Evolutionary conservation across 768 basidiomycete genomes (phyloP).

Genomic region (Leucocoprinus birnbaumii): DNA sequence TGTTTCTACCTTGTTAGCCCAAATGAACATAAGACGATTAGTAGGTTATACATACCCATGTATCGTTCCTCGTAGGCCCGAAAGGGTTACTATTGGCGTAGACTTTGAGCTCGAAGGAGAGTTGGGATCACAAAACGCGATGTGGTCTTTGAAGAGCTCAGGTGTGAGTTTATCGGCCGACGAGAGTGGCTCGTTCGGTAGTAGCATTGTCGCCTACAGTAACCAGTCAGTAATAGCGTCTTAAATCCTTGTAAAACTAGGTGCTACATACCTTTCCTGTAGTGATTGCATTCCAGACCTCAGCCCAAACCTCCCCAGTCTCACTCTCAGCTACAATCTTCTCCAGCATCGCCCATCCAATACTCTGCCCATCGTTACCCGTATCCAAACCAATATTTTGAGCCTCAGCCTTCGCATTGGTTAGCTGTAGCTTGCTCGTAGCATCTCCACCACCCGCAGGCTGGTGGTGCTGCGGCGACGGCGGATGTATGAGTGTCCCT

Average conservation of each 20-base stretch:
- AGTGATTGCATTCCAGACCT: conserved; percentile 63
- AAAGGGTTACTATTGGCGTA: conserved; percentile 69
- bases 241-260: conserved; percentile 5
- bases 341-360: conserved; percentile 81
- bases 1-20: conserved; percentile 16
- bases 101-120: conserved; percentile 30
- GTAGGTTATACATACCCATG: conserved; percentile 46
- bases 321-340: conserved; percentile 50
- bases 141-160: conserved; percentile 82
- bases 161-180: conserved; percentile 56
- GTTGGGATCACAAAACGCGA: conserved; percentile 60
- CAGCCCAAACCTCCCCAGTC: conserved; percentile 63
- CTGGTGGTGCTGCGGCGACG: conserved; percentile 43
- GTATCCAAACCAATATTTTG: conserved; percentile 66
- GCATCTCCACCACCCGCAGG: conserved; percentile 41
- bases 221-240: conserved; percentile 3
- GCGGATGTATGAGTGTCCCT: conserved; percentile 45
- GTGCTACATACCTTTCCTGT: conserved; percentile 56
- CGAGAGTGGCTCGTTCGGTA: conserved; percentile 64
- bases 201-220: conserved; percentile 70
- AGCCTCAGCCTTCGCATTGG: conserved; percentile 70
- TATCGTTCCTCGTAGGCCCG: conserved; percentile 76
- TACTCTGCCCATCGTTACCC: conserved; percentile 28
- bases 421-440: conserved; percentile 64
- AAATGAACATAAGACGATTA: neutral